Conservation (phyloP, 257 asterid species). For the Penstemon davidsonii region DNA sequence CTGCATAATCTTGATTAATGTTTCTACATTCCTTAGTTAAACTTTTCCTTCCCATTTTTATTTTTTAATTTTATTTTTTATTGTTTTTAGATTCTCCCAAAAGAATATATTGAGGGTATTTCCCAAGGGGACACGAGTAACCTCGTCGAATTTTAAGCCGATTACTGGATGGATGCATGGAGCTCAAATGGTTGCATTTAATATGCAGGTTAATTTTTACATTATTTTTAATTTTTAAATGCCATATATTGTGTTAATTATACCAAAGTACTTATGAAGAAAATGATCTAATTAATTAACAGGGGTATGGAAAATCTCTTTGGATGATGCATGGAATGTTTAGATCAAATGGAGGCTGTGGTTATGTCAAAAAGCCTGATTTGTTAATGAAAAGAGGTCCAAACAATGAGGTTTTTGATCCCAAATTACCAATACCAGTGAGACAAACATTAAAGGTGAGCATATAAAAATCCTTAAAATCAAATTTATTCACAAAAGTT, state of each 20-base stretch:
- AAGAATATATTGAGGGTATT: conserved; percentile 70
- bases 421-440: conserved; percentile 66
- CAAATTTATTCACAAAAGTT: too few relatives aligned
- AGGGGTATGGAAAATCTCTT: conserved; percentile 93
- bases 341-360: conserved; percentile 85
- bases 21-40: background rate
- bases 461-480: background rate
- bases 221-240: background rate
- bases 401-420: conserved; percentile 64
- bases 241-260: too few relatives aligned
- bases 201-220: conserved; percentile 79
- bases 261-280: too few relatives aligned
- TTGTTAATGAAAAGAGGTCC: conserved; percentile 60
- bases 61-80: background rate
- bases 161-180: conserved; percentile 86
- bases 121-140: conserved; percentile 87
- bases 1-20: conserved; percentile 27
- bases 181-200: conserved; percentile 97
- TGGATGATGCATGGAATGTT: conserved; percentile 99
- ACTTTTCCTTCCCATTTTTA: conserved; percentile 2
- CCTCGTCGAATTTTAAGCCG: conserved; percentile 83
- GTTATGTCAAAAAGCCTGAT: conserved; percentile 76
- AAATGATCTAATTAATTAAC: background rate
- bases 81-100: conserved; percentile 66
- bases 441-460: conserved; percentile 72